Conservation (phyloP, 1,284 basidiomycete species). For the Athelia sp. region DNA sequence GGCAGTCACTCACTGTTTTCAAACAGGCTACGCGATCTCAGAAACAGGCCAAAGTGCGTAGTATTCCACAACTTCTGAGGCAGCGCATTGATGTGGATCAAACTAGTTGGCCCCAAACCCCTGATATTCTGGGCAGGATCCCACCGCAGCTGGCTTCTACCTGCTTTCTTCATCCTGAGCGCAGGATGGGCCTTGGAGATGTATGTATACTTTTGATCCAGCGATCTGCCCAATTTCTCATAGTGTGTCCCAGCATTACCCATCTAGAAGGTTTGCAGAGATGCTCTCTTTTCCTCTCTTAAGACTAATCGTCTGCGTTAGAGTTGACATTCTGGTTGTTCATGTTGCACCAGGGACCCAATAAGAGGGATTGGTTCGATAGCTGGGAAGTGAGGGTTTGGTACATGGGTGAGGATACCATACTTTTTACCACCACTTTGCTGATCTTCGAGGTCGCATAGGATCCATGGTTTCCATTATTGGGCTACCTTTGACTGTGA, state of each 20-base stretch:
- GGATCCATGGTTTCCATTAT: conserved; percentile 57
- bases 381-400: conserved; percentile 60
- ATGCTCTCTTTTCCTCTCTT: background rate
- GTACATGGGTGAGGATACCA: conserved; percentile 43
- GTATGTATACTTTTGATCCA: conserved; percentile 33
- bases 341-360: conserved; percentile 64
- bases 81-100: background rate
- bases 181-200: conserved; percentile 68
- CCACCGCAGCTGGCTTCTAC: conserved; percentile 51
- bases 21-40: conserved; percentile 35
- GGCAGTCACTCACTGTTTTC: conserved; percentile 4
- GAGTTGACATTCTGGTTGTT: conserved; percentile 78
- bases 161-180: conserved; percentile 63
- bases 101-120: conserved; percentile 50
- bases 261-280: conserved; percentile 63
- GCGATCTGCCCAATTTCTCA: conserved; percentile 3
- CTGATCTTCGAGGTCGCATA: conserved; percentile 21
- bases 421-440: background rate
- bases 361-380: conserved; percentile 66
- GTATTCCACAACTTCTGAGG: background rate
- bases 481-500: conserved; percentile 63
- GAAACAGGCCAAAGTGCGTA: conserved; percentile 34
- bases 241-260: conserved; percentile 46
- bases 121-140: conserved; percentile 38
- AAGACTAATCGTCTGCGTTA: conserved; percentile 20